These are phyloP conservation scores for Trichosphaerium sp. DNA, from an alignment of 78 protist genomes.

Conservation along the genomic window DNA sequence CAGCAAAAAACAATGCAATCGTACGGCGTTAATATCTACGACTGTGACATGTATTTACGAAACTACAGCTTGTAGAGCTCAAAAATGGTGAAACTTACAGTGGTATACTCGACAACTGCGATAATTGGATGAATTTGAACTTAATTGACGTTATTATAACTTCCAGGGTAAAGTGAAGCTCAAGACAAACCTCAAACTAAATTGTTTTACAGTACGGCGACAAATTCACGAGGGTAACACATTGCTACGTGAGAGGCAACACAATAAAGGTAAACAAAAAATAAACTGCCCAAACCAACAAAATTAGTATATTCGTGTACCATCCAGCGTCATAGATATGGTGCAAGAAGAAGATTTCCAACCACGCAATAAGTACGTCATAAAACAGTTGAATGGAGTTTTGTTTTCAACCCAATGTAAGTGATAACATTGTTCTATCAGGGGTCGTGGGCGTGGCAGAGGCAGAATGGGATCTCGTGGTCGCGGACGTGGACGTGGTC, in stretches of 20 bases:
- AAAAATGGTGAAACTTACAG: constrained; percentile 92
- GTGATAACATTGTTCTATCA: constrained; percentile 12
- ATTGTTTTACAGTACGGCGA: constrained; percentile 55
- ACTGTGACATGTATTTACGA: background rate
- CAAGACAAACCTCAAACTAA: background rate
- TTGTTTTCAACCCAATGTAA: too few species aligned
- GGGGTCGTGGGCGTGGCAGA: constrained; percentile 25
- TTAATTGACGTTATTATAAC: constrained; percentile 70
- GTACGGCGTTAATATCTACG: constrained; percentile 17
- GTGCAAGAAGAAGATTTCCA: constrained; percentile 17
- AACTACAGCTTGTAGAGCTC: constrained; percentile 76
- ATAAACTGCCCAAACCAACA: background rate
- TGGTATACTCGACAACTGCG: constrained; percentile 76
- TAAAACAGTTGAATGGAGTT: background rate
- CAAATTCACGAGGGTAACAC: constrained; percentile 71
- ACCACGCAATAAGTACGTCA: background rate
- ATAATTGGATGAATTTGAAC: constrained; percentile 81
- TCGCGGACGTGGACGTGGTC: constrained; percentile 7
- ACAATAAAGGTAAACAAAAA: constrained; percentile 43
- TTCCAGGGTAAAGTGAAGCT: constrained; percentile 2
- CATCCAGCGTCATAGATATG: background rate
- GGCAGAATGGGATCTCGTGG: constrained; percentile 15
- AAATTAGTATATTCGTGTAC: background rate
- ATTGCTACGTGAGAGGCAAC: constrained; percentile 82
- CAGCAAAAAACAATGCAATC: constrained; percentile 66